Base-by-base conservation (phyloP, 495 filamentous ascomycete genomes). In the Penicillium manginii region DNA sequence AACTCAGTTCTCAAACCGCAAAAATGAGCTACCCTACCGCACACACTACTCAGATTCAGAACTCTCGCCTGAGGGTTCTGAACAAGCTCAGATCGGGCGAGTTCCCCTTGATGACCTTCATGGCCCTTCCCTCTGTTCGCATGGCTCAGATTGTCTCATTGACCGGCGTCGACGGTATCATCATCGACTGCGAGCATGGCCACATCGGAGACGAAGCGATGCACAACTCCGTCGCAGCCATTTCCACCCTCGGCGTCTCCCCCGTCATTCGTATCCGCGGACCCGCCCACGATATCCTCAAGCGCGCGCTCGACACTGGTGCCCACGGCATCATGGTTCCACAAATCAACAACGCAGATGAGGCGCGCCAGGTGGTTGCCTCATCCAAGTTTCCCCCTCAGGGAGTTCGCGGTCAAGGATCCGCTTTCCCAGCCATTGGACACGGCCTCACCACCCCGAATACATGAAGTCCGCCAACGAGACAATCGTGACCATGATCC, bases 201-300 rank as follows among this genome's bases (percentile, higher is more conserved):
- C 60, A 65, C 61, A 62, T 71, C 29, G 62, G 61, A 81, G 89
- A 93, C 73, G 84, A 83, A 37, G 81, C 84, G 12, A 94, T 94
- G 91, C 91, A 94, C 65, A 90, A 92, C 58, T 85, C 89, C 3
- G 90, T 93, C 31, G 86, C 89, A 22, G 85, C 86, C 4, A 84
- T 88, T 45, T 86, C 86, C 17, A 79, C 85, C 21, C 81, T 84
- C 53, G 86, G 86, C 2, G 85, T 85, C 2, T 84, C 82, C 4
- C 87, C 88, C 0, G 76, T 90, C 43, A 84, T 90, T 31, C 80
- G 87, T 57, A 83, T 89, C n/a, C 82, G 87, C 6, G 86, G 84
- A 53, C 80, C 81, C 26, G 84, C 87, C 68, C 77, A 82, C 10
- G 88, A 81, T 80, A 86, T 90, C 80, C 82, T 91, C 29, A 90